A percentile compares a stretch with the other conserved stretches of the same genome.
Evolutionary conservation across 305 asterid genomes (phyloP).

Genomic region (Coffea humblotiana): DNA sequence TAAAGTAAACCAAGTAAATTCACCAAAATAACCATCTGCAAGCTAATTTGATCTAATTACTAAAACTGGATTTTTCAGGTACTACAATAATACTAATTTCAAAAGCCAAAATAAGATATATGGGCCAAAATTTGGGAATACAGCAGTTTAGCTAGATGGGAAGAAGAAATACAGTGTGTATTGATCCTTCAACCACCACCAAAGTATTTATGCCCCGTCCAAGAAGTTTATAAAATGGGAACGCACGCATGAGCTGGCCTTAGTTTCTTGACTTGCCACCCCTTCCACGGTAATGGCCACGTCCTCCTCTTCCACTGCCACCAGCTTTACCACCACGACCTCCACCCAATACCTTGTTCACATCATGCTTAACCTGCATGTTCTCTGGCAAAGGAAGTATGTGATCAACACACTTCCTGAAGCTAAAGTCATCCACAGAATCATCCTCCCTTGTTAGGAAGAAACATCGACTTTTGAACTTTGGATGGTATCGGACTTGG

Average conservation of each 20-base stretch:
- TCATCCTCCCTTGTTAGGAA: slow-evolving; percentile 77
- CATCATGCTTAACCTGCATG: slow-evolving; percentile 73
- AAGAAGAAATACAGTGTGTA: neutral
- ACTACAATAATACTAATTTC: neutral
- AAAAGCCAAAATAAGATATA: neutral
- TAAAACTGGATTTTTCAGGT: neutral
- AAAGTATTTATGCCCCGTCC: neutral
- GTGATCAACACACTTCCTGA: slow-evolving; percentile 86
- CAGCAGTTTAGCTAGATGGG: neutral
- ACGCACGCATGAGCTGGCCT: neutral
- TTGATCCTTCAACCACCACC: neutral
- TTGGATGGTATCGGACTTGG: slow-evolving; percentile 79
- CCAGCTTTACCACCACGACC: slow-evolving; percentile 55
- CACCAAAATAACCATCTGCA: too few relatives aligned
- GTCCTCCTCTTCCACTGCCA: slow-evolving; percentile 43
- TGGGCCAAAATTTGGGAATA: neutral
- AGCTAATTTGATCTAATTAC: neutral
- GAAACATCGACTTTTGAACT: slow-evolving; percentile 83
- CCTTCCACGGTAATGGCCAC: slow-evolving; percentile 58
- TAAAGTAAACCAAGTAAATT: too few relatives aligned
- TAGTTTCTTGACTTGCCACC: slow-evolving; percentile 45
- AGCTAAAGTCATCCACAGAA: slow-evolving; percentile 79
- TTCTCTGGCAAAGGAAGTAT: slow-evolving; percentile 73
- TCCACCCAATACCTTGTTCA: slow-evolving; percentile 55
- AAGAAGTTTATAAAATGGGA: neutral